These are phyloP conservation scores for Lotus japonicus DNA, from an alignment of 306 rosid genomes.

Conservation along the genomic window DNA sequence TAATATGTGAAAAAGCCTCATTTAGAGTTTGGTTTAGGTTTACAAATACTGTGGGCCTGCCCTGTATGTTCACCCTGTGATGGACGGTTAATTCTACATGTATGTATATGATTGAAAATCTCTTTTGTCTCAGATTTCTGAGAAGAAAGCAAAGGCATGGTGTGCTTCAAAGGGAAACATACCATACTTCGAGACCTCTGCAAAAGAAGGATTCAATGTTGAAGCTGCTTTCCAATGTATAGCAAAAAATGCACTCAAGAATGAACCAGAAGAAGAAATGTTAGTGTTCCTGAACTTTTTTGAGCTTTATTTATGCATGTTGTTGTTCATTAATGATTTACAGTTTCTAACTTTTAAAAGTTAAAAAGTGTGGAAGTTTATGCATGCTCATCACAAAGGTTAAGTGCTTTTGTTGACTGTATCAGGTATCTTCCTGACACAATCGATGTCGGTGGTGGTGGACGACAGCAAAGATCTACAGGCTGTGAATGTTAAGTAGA, in stretches of 20 bases:
- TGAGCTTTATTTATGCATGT: not conserved
- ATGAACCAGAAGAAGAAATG: conserved; percentile 99
- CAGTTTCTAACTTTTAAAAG: not conserved
- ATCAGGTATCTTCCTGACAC: conserved; percentile 86
- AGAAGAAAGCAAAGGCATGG: conserved; percentile 99
- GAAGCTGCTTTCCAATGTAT: conserved; percentile 97
- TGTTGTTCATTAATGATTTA: not conserved
- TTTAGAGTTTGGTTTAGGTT: too few species aligned
- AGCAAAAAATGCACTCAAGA: conserved; percentile 96
- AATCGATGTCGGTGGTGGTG: conserved; percentile 73
- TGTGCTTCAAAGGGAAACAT: conserved; percentile 99
- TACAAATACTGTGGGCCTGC: too few species aligned
- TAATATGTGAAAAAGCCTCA: too few species aligned
- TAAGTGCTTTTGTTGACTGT: conserved; percentile 2
- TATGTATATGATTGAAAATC: not conserved
- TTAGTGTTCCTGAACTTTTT: conserved; percentile 30
- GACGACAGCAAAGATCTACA: conserved; percentile 82
- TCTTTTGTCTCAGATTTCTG: conserved; percentile 60
- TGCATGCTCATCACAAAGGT: not conserved
- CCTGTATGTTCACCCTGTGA: not conserved
- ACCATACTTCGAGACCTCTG: conserved; percentile 97
- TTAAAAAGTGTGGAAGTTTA: not conserved
- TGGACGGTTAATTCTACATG: conserved; percentile 3
- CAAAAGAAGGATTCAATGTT: conserved; percentile 97
- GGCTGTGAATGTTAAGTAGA: conserved; percentile 79